Evolutionary conservation across 352 stramenopile genomes (phyloP).

Genomic region (Globisporangium nagaii): DNA sequence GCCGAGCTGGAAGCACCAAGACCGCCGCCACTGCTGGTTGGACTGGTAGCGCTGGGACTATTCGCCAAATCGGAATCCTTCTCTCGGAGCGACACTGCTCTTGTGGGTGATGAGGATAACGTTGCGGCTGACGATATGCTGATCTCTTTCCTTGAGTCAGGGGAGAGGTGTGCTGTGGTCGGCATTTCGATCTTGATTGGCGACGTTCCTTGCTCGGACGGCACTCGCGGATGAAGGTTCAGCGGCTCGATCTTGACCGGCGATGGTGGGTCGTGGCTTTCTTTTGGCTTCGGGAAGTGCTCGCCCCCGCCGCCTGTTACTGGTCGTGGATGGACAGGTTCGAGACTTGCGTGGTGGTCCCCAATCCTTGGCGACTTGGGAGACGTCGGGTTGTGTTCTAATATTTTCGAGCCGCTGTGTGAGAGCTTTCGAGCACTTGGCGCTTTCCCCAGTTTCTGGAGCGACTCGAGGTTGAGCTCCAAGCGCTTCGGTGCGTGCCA

Average conservation of each 20-base stretch:
- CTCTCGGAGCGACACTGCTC: constrained; percentile 4
- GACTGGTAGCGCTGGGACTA: background rate
- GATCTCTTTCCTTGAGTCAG: background rate
- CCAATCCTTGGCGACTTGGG: background rate
- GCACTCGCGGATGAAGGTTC: constrained; percentile 4
- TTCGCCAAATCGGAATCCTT: constrained; percentile 6
- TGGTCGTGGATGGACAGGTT: constrained; percentile 8
- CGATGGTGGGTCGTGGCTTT: constrained; percentile 14
- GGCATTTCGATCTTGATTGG: constrained; percentile 7
- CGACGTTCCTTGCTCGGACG: constrained; percentile 3
- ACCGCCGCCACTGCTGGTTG: background rate
- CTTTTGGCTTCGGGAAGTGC: constrained; percentile 19
- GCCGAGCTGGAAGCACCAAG: constrained; percentile 6
- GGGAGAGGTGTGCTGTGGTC: background rate
- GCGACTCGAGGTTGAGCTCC: constrained; percentile 65
- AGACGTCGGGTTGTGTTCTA: constrained; percentile 4
- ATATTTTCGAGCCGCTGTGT: constrained; percentile 1
- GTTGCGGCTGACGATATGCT: background rate
- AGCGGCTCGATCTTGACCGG: constrained; percentile 33
- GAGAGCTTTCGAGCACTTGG: constrained; percentile 8
- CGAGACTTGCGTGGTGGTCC: constrained; percentile 1
- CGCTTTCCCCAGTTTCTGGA: constrained; percentile 36
- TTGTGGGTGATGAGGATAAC: constrained; percentile 1
- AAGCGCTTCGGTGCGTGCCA: constrained; percentile 62
- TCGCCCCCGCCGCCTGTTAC: constrained; percentile 12